Evolutionary conservation across 2,329 filamentous ascomycete species (phyloP).

Genomic region (Fusarium irregulare): DNA sequence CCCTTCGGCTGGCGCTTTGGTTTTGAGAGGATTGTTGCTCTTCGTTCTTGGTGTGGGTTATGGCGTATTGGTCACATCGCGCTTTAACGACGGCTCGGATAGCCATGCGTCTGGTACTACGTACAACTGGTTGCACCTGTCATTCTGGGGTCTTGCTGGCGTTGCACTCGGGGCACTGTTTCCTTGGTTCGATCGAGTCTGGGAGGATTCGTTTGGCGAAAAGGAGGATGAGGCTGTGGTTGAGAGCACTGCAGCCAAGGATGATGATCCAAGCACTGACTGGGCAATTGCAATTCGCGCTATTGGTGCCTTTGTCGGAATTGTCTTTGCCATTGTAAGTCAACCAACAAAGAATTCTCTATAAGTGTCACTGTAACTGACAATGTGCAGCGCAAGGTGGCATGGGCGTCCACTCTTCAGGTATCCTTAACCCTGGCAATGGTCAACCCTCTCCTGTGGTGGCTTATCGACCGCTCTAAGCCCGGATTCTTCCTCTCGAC

Average conservation of each 20-base stretch:
- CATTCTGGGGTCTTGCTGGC: constrained; percentile 84
- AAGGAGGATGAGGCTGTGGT: constrained; percentile 47
- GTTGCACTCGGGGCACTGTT: constrained; percentile 81
- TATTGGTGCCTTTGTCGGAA: constrained; percentile 70
- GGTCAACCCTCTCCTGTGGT: constrained; percentile 95
- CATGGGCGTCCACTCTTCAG: constrained; percentile 96
- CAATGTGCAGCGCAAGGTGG: constrained; percentile 77
- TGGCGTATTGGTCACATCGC: constrained; percentile 78
- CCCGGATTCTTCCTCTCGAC: constrained; percentile 85
- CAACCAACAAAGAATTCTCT: background rate
- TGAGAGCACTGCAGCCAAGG: constrained; percentile 46
- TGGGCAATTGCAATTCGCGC: constrained; percentile 76
- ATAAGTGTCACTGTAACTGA: constrained; percentile 18
- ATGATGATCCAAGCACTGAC: constrained; percentile 64
- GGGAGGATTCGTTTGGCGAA: constrained; percentile 66
- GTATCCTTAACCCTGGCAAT: constrained; percentile 89
- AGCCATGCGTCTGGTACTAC: constrained; percentile 70
- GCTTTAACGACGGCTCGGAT: constrained; percentile 75
- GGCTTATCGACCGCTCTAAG: constrained; percentile 89
- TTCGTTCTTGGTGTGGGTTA: constrained; percentile 86
- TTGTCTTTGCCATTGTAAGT: constrained; percentile 80
- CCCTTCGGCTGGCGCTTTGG: constrained; percentile 59
- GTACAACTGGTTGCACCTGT: constrained; percentile 74
- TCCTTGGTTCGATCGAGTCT: constrained; percentile 85
- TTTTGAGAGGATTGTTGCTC: constrained; percentile 71